Evolutionary conservation across 2,329 filamentous ascomycete species (phyloP).

Genomic region (Colletotrichum magnum): DNA sequence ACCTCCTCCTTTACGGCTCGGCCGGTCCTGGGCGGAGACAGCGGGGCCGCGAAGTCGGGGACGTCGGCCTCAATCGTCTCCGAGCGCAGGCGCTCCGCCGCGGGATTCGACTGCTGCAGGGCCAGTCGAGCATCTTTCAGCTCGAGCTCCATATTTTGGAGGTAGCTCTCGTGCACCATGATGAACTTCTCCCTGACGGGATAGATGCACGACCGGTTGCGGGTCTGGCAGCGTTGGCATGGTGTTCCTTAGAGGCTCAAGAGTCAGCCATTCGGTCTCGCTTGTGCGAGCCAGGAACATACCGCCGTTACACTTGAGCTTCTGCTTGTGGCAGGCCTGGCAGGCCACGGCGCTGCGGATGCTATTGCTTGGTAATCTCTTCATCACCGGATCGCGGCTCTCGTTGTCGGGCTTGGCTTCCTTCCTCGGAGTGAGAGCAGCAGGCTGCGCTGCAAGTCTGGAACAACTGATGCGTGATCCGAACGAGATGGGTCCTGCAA

Average conservation of each 20-base stretch:
- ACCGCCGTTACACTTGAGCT: constrained; percentile 43
- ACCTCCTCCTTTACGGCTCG: constrained; percentile 5
- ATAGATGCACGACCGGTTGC: constrained; percentile 31
- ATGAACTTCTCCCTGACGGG: constrained; percentile 38
- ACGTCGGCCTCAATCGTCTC: not conserved
- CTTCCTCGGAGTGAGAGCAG: not conserved
- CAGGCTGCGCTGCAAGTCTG: not conserved
- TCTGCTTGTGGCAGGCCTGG: constrained; percentile 38
- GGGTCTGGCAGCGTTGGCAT: constrained; percentile 17
- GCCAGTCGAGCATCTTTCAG: not conserved
- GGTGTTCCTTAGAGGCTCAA: constrained; percentile 14
- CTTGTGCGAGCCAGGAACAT: not conserved
- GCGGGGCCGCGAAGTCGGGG: not conserved
- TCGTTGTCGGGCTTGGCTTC: not conserved
- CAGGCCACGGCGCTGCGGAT: constrained; percentile 41
- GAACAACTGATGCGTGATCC: no score
- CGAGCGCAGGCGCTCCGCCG: not conserved
- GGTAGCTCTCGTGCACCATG: constrained; percentile 38
- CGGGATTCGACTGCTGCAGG: not conserved
- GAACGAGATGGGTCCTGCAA: not conserved
- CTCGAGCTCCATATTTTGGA: constrained; percentile 33
- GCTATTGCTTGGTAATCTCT: constrained; percentile 3
- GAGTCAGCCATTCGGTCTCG: not conserved
- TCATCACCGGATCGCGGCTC: constrained; percentile 1
- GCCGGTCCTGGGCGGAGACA: not conserved